Conservation (phyloP, 2,329 filamentous ascomycete genomes). For the Akanthomyces dipterigenus region DNA sequence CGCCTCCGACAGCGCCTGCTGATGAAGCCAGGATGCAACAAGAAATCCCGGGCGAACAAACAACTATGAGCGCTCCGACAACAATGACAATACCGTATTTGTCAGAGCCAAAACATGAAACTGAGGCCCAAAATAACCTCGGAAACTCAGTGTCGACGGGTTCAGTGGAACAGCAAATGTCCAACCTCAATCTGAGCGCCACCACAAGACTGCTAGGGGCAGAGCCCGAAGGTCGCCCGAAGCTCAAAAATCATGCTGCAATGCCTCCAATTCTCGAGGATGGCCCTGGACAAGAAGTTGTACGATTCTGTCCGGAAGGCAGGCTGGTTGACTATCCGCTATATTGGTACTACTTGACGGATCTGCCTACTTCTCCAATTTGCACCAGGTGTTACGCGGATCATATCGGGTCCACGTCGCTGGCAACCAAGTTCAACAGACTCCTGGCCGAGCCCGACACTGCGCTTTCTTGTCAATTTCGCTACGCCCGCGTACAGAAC, state of each 20-base stretch:
- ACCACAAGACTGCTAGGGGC: not conserved
- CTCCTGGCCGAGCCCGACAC: constrained; percentile 19
- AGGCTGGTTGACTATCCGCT: constrained; percentile 23
- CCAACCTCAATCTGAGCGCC: not conserved
- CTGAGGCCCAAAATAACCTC: too few relatives aligned
- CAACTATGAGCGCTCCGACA: not conserved
- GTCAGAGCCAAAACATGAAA: accelerated
- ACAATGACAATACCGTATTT: not conserved
- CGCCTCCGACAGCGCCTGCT: too few relatives aligned
- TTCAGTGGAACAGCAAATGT: not conserved
- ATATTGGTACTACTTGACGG: constrained; percentile 25
- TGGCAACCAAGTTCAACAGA: constrained; percentile 24
- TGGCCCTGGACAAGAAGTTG: constrained; percentile 18
- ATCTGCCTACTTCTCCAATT: constrained; percentile 26
- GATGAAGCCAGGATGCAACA: not conserved
- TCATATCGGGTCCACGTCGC: constrained; percentile 25
- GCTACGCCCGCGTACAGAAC: constrained; percentile 26
- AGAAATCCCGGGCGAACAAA: not conserved
- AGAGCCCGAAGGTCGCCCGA: not conserved
- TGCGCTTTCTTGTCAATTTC: constrained; percentile 25
- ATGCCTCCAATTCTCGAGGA: constrained; percentile 15
- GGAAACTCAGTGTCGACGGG: too few relatives aligned
- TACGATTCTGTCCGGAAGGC: constrained; percentile 23
- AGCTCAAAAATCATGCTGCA: not conserved
- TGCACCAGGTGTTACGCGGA: constrained; percentile 37